Base-by-base conservation (phyloP, 2,329 filamentous ascomycete genomes). In the Taxawa tesnikishii region DNA sequence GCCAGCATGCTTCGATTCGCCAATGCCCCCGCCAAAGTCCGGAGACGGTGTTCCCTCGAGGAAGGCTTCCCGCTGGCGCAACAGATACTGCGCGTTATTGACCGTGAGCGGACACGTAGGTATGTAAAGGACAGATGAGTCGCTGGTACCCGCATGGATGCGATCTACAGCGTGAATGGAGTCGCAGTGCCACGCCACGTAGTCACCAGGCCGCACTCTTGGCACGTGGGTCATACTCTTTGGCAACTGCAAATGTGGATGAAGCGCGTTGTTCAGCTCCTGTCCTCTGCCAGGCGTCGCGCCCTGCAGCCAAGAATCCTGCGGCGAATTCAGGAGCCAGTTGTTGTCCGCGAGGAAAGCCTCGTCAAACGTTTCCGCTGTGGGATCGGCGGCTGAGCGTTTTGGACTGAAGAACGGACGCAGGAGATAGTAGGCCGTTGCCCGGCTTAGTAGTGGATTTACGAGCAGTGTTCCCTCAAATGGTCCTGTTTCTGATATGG, bases 401-500 rank as follows among this genome's bases (percentile, higher is more conserved):
- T 67, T 54, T 0, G 72, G 63, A n/a, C 67, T 61, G 54, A 94
- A 93, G 59, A 94, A 94, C 0, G 87, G 87, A 1, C 85, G 69
- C 4, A 94, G 68, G 1, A 94, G 67, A 26, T 75, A 70, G 48
- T 94, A 94, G 0, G 80, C 77, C 0, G 81, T 90, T 0, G 82
- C 74, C 33, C 82, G 70, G 39, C 70, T 69, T 29, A 90, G 57
- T 34, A 92, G 62, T 0, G 87, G 87, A 45, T 87, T 87, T 2
- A 93, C 80, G 26, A 82, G 65, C 31, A 94, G 56, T 0, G 84
- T 88, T 1, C 87, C 87, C 56, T 93, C 76, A 5, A 67, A 66
- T 0, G 83, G 81, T 0, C 67, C 74, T 0, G 74, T 79, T 10
- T 63, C 59, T 36, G 77, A 84, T 68, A 94, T 79, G 37, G 72